phyloP scores from a whole-genome alignment of 2,329 filamentous ascomycete species.

The Xylariales sp. region DNA sequence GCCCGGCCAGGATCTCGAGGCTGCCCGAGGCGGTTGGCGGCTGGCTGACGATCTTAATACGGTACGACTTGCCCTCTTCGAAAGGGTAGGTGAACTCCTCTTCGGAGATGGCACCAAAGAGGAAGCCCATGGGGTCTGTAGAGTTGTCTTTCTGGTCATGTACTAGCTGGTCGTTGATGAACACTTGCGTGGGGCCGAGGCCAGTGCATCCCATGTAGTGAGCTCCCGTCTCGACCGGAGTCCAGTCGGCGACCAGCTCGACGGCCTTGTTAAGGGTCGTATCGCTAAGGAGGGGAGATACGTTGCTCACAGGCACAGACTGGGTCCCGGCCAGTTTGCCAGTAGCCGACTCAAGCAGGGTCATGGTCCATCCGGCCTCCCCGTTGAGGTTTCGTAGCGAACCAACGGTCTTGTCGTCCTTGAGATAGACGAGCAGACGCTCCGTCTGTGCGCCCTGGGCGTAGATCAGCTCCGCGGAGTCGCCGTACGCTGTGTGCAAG shows the following conservation, averaged over 20 bases:
- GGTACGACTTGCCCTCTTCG: constrained; percentile 24
- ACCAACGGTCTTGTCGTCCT: constrained; percentile 15
- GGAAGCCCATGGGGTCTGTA: constrained; percentile 28
- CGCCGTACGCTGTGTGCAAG: constrained; percentile 8
- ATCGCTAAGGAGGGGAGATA: constrained; percentile 18
- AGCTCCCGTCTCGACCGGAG: constrained; percentile 20
- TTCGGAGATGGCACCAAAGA: constrained; percentile 26
- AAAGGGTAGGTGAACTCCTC: constrained; percentile 23
- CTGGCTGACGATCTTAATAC: constrained; percentile 22
- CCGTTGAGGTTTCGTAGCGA: constrained; percentile 25
- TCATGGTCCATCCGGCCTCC: constrained; percentile 25
- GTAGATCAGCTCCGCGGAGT: constrained; percentile 14
- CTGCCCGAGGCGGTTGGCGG: constrained; percentile 17
- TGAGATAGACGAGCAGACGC: constrained; percentile 17
- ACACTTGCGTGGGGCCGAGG: constrained; percentile 23
- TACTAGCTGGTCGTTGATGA: constrained; percentile 24
- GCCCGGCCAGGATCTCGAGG: constrained; percentile 27
- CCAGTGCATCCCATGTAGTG: constrained; percentile 28
- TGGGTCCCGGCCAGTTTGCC: constrained; percentile 19
- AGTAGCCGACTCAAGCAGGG: constrained; percentile 21
- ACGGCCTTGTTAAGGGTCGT: constrained; percentile 22
- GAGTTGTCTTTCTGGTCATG: constrained; percentile 26
- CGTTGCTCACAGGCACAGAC: constrained; percentile 18
- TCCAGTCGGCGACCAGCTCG: constrained; percentile 25
- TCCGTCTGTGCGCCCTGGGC: constrained; percentile 15